Evolutionary conservation across 2,329 filamentous ascomycete species (phyloP).

Genomic region (Alternaria sp.): DNA sequence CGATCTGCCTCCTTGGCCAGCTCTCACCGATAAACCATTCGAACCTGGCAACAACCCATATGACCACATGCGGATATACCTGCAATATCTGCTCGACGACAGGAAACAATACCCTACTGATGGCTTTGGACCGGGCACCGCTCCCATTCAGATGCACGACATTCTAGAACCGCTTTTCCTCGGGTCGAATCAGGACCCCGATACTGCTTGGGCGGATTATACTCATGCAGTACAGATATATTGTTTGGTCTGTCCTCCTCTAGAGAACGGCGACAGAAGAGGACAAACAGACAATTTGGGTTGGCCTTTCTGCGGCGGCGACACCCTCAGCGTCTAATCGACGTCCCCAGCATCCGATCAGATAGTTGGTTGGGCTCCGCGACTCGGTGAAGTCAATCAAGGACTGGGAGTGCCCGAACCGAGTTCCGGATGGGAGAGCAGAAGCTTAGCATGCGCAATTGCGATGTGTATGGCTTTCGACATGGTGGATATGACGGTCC

Average conservation of each 20-base stretch:
- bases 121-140: neutral
- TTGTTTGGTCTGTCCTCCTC: neutral
- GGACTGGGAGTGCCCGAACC: neutral
- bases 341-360: neutral
- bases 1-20: slow-evolving; percentile 4
- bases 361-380: neutral
- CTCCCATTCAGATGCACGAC: neutral
- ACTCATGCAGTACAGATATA: neutral
- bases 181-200: neutral
- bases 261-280: neutral
- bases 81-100: neutral
- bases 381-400: neutral
- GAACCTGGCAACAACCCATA: neutral
- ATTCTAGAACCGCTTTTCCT: neutral
- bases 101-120: neutral
- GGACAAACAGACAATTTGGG: neutral
- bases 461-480: neutral
- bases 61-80: neutral
- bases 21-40: neutral
- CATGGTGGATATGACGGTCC: neutral
- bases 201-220: neutral
- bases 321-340: neutral
- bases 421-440: neutral
- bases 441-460: slow-evolving; percentile 8
- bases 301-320: neutral